phyloP scores from a whole-genome alignment of 1,139 yeast genomes.

The Saccharomyces hybrid region DNA sequence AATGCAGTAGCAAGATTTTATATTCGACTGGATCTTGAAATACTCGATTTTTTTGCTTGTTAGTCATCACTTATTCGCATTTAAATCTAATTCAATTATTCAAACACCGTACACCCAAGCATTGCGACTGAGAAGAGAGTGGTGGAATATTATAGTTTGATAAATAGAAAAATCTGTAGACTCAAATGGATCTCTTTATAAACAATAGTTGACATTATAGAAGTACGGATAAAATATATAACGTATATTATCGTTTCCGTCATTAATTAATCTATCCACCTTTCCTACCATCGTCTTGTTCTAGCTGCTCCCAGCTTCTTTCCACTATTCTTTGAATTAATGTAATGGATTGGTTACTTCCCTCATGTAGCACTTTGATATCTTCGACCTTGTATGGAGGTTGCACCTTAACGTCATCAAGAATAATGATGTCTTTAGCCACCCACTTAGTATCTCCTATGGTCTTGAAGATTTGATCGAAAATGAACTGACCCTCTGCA shows the following conservation, averaged over 20 bases:
- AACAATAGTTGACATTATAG: neutral
- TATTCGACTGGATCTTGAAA: neutral
- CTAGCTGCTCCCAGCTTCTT: slow-evolving; percentile 47
- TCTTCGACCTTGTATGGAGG: slow-evolving; percentile 43
- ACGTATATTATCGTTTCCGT: neutral
- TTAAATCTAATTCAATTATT: neutral
- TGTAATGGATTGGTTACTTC: slow-evolving; percentile 36
- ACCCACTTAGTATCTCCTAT: slow-evolving; percentile 44
- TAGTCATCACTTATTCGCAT: neutral
- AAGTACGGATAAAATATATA: neutral
- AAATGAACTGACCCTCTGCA: slow-evolving; percentile 42
- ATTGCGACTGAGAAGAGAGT: neutral
- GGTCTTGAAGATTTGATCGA: slow-evolving; percentile 43
- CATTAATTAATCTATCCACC: slow-evolving; percentile 43
- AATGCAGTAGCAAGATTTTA: neutral
- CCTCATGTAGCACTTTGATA: slow-evolving; percentile 24
- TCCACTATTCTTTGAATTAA: slow-evolving; percentile 48
- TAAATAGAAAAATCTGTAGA: neutral
- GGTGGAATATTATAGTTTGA: neutral
- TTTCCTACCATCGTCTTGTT: slow-evolving; percentile 32
- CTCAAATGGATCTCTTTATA: neutral
- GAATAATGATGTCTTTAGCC: slow-evolving; percentile 41
- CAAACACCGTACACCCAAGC: neutral
- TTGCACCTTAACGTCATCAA: slow-evolving; percentile 43
- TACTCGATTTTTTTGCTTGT: neutral